Base-by-base conservation (phyloP, 2,329 filamentous ascomycete species). In the Cladosporium sp. region DNA sequence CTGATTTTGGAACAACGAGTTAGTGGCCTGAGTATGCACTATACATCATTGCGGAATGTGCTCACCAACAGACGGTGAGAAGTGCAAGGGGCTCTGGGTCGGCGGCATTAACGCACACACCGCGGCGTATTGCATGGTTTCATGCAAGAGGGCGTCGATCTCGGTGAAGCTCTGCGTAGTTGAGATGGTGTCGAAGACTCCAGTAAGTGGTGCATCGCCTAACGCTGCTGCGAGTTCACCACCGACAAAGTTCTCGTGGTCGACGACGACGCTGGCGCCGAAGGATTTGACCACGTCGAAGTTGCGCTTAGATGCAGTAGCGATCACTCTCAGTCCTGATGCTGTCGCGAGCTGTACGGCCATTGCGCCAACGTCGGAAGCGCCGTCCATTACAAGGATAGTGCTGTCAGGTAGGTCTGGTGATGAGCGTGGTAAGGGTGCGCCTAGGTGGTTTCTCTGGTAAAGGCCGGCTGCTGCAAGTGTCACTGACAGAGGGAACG, bases 371-470 rank as follows among this genome's bases (percentile, higher is more conserved):
- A 67, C 61, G 8, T 57, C 56, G 27, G 56, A 59, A 15, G 57
- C 61, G 9, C 62, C 68, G 24, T 78, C 77, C 73, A 76, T 80
- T 9, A 80, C 53, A 5, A 70, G 51, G 8, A 74, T 60, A 2
- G 66, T 67, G 57, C 72, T 72, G 30, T 62, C 60, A 2, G 57
- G 55, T 13, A 56, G 53, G 24, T 64, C 56, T 3, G 64, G 60
- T 45, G 57, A 58, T 7, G 65, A 54, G 22, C 58, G 64, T 1
- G 73, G 72, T 24, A 65, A 58, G 0, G 69, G 64, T 4, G 75
- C 63, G 7, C 61, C 66, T 5, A 75, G 65, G 29, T 66, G 60
- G 12, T 53, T 54, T 38, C 58, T 56, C 52, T 66, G 64, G 63
- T 70, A 75, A 8, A 76, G 68, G 22, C 67, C 69, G 11, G 63